Percentiles rank a stretch among this genome's conserved stretches.
phyloP scores from a whole-genome alignment of 2,329 filamentous ascomycete species.

The Neofusicoccum sp. region DNA sequence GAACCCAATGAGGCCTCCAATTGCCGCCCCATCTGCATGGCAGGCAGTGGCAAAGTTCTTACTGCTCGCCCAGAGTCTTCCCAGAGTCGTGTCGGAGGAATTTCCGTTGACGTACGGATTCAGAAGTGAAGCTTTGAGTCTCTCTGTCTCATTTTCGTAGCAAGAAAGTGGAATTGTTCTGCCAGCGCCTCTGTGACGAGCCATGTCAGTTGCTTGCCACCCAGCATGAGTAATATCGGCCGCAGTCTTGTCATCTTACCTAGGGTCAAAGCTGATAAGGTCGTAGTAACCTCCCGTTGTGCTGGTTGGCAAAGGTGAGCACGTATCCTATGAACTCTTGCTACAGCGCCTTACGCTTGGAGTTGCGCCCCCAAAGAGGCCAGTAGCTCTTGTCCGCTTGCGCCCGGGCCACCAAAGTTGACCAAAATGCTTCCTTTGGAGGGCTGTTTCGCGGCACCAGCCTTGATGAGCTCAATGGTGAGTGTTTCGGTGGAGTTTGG shows the following conservation, averaged over 20 bases:
- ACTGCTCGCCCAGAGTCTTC: conserved; percentile 19
- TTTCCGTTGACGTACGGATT: conserved; percentile 5
- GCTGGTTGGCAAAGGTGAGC: neutral
- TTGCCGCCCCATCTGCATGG: conserved; percentile 25
- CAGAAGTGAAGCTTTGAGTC: neutral
- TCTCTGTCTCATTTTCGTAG: neutral
- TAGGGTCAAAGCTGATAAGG: conserved; percentile 19
- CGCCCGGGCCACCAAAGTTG: conserved; percentile 28
- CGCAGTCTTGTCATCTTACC: neutral
- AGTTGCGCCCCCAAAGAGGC: neutral
- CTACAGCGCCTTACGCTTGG: neutral
- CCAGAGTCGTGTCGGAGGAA: conserved; percentile 20
- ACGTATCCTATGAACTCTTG: neutral
- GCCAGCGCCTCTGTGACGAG: conserved; percentile 7
- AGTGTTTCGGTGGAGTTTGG: conserved; percentile 21
- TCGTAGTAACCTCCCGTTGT: conserved; percentile 23
- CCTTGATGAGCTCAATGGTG: conserved; percentile 21
- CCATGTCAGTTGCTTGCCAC: neutral
- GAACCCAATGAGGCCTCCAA: conserved; percentile 41
- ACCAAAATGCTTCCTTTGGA: conserved; percentile 24
- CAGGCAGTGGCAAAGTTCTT: conserved; percentile 18
- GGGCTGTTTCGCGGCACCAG: conserved; percentile 22
- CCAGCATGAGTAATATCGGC: neutral
- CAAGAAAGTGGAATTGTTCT: conserved; percentile 23
- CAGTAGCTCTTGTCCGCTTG: neutral